Evolutionary conservation across 495 filamentous ascomycete species (phyloP), one percentile per base, ranked within the genome.

Genomic region (Emericellopsis terricola): DNA sequence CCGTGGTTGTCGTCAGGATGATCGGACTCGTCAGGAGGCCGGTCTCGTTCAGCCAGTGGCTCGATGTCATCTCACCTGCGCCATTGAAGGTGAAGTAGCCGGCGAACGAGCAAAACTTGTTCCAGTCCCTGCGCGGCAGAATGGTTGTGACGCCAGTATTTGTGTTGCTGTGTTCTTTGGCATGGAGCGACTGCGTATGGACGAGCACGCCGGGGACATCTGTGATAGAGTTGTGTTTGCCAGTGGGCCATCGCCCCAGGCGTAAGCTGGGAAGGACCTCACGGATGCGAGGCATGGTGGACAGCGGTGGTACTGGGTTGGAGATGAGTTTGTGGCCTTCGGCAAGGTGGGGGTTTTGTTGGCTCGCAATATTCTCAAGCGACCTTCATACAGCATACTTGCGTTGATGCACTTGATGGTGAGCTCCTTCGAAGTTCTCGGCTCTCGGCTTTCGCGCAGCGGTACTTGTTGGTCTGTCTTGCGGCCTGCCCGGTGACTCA

Each of bases 31-130:
- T 52, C 0, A 64, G 44, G 2, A 64, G 45, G 2, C 66, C 62
- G 1, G 62, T 67, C 38, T 71, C 66, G 2, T 59, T 56, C 37
- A 71, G 58, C 60, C 61, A 66, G 38, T 65, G 57, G 11, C 46
- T 48, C 5, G 64, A 62, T 0, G 66, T 71, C 49, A 71, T 53
- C 38, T 69, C 64, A 15, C 66, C 64, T 17, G 51, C 55, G 33
- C 66, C 65, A 40, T 71, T 71, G 51, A 71, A 65, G 37, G 53
- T 52, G 46, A 65, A 66, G 28, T 64, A 44, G 3, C 61, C 58
- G 7, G 66, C 60, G 27, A 60, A 60, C 43, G 57, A 65, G 26
- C 57, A 62, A 1, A 56, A 45, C 38, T 63, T 32, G 40, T 61
- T 63, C 51, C 57, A 64, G 23, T 64, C 48, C 13, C 46, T 19